A percentile compares a stretch with the other conserved stretches of the same genome.
Conservation (phyloP, 73 alveolate species). For the Symbiodinium pilosum region DNA sequence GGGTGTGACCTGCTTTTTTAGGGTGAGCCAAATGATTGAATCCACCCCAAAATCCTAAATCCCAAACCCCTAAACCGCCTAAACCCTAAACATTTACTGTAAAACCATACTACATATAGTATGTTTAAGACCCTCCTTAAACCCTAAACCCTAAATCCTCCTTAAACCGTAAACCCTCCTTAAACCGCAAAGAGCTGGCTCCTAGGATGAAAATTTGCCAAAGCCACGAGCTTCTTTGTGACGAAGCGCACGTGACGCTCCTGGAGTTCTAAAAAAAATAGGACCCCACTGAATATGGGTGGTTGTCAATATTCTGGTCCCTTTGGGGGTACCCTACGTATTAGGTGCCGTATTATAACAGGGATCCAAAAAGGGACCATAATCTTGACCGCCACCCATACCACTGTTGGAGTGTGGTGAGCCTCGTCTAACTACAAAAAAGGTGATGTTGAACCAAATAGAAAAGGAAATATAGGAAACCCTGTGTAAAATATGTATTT, state of each 20-base stretch:
- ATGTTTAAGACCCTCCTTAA: background rate
- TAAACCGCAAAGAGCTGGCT: background rate
- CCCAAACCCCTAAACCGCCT: background rate
- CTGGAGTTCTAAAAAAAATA: background rate
- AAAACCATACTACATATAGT: background rate
- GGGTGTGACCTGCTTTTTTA: too few species aligned
- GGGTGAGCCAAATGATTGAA: too few species aligned
- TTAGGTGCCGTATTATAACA: background rate
- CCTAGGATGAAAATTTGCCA: background rate
- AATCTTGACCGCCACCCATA: too few species aligned
- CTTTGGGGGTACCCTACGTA: background rate
- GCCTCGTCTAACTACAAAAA: too few species aligned
- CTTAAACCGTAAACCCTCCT: background rate
- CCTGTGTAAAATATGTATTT: too few species aligned
- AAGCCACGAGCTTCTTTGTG: conserved; percentile 87
- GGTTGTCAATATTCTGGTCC: too few species aligned
- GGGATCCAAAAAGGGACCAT: too few species aligned
- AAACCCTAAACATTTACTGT: background rate
- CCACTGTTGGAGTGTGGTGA: too few species aligned
- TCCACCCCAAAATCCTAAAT: background rate
- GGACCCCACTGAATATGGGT: too few species aligned
- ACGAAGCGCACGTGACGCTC: conserved; percentile 95
- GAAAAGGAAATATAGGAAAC: too few species aligned
- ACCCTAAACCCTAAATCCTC: background rate
- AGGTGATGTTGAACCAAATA: too few species aligned